Conservation (phyloP, 1,284 basidiomycete species). For the Apiotrichum akiyoshidainum region DNA sequence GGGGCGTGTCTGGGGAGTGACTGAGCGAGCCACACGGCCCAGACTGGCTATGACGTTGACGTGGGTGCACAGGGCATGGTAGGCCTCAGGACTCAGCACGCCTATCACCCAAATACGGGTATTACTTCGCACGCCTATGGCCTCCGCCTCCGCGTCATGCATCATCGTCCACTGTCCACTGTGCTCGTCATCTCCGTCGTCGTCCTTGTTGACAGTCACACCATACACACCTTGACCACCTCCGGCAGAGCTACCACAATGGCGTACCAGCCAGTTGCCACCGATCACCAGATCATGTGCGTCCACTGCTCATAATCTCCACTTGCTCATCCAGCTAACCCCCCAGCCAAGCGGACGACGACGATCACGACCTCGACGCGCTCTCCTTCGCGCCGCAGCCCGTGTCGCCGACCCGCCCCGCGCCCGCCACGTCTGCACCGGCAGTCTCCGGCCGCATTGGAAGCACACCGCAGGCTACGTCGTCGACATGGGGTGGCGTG, state of each 20-base stretch:
- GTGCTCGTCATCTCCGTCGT: not conserved
- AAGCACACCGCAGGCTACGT: conserved; percentile 45
- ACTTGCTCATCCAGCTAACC: conserved; percentile 1
- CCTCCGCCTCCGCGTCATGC: not conserved
- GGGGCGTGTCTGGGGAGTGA: too few species aligned
- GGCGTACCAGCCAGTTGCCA: conserved; percentile 30
- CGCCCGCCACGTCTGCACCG: not conserved
- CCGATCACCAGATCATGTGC: conserved; percentile 36
- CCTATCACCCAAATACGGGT: not conserved
- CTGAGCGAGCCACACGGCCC: too few species aligned
- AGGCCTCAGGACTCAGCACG: too few species aligned
- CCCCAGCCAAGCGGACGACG: conserved; percentile 51
- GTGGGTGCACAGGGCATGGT: not conserved
- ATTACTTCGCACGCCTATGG: too few species aligned
- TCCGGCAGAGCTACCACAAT: conserved; percentile 16
- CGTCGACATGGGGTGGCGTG: conserved; percentile 62
- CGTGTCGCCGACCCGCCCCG: conserved; percentile 1
- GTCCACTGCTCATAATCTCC: conserved; percentile 3
- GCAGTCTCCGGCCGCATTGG: conserved; percentile 71
- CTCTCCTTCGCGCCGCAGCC: conserved; percentile 41
- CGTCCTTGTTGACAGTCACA: too few species aligned
- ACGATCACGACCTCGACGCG: conserved; percentile 43
- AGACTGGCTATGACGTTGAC: too few species aligned
- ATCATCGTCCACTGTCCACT: not conserved
- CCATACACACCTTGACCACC: conserved; percentile 1